A percentile compares a stretch with the other conserved stretches of the same genome.
phyloP scores from a whole-genome alignment of 2,329 filamentous ascomycete species.

The Nigrospora sphaerica region DNA sequence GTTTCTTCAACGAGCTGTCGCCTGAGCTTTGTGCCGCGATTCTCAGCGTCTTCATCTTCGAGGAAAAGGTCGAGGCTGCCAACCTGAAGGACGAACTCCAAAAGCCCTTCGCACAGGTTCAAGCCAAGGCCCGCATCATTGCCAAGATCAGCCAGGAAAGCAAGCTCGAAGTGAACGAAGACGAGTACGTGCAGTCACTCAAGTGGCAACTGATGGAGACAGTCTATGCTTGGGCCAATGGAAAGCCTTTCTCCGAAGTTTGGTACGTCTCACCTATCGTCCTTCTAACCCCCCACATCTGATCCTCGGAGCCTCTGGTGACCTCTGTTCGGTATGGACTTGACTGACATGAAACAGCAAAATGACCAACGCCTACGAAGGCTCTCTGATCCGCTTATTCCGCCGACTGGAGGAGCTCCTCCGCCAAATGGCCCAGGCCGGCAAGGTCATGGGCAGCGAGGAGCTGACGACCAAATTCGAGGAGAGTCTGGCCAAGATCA shows the following conservation, averaged over 20 bases:
- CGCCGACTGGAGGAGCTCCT: constrained; percentile 89
- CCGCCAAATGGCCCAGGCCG: constrained; percentile 89
- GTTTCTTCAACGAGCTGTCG: constrained; percentile 93
- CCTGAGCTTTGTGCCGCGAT: constrained; percentile 83
- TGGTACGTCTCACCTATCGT: constrained; percentile 59
- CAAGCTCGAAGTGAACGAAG: constrained; percentile 89
- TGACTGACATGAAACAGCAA: constrained; percentile 53
- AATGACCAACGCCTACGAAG: constrained; percentile 99
- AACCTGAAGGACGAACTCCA: constrained; percentile 75
- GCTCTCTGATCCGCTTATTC: constrained; percentile 92
- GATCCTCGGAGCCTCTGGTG: neutral
- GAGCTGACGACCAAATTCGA: constrained; percentile 92
- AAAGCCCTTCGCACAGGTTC: constrained; percentile 81
- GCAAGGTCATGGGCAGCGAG: constrained; percentile 97
- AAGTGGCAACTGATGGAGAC: constrained; percentile 98
- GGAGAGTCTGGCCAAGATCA: constrained; percentile 73
- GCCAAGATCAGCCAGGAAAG: constrained; percentile 93
- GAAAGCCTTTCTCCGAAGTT: constrained; percentile 84
- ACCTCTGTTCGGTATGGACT: neutral
- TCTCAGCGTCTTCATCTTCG: constrained; percentile 92
- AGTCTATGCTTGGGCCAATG: constrained; percentile 85
- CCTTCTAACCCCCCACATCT: neutral
- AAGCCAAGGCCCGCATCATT: constrained; percentile 77
- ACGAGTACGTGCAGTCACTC: constrained; percentile 83
- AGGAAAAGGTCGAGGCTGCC: constrained; percentile 82